A percentile compares a stretch with the other conserved stretches of the same genome.
Evolutionary conservation across 2,329 filamentous ascomycete genomes (phyloP).

Genomic region (Cordyceps tenuipes): DNA sequence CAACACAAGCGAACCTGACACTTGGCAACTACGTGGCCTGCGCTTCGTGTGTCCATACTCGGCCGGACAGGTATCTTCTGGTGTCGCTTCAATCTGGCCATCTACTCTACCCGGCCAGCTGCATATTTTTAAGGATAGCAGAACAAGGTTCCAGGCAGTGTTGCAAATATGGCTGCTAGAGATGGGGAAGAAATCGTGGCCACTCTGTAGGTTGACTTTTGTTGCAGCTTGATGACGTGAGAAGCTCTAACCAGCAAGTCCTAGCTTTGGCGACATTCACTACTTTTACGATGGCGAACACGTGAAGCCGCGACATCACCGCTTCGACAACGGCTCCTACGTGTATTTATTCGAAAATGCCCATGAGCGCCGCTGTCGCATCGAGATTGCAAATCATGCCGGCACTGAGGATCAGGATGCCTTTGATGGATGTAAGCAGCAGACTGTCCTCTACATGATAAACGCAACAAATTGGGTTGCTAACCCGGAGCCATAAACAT

Average conservation of each 20-base stretch:
- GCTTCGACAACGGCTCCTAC: constrained; percentile 73
- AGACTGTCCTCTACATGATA: neutral
- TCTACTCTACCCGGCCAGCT: neutral
- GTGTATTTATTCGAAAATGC: constrained; percentile 73
- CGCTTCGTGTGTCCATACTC: neutral
- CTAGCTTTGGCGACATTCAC: constrained; percentile 68
- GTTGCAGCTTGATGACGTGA: neutral
- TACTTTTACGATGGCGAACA: constrained; percentile 67
- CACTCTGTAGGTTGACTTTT: constrained; percentile 35
- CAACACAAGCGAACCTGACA: neutral
- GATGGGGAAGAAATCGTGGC: constrained; percentile 43
- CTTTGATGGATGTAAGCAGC: constrained; percentile 61
- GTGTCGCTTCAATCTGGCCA: neutral
- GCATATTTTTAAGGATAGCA: neutral
- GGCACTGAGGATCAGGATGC: constrained; percentile 72
- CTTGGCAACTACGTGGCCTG: neutral
- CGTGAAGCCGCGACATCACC: constrained; percentile 63
- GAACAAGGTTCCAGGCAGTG: too few species aligned
- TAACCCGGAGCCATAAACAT: neutral
- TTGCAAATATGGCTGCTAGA: constrained; percentile 34
- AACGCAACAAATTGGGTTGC: neutral
- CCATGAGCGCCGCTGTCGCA: constrained; percentile 54
- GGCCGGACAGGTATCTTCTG: neutral
- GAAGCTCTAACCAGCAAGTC: neutral
- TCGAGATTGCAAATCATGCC: constrained; percentile 69